Percentiles rank a stretch among this genome's conserved stretches.
phyloP scores from a whole-genome alignment of 768 basidiomycete genomes.

The Phaffia tasmanica region DNA sequence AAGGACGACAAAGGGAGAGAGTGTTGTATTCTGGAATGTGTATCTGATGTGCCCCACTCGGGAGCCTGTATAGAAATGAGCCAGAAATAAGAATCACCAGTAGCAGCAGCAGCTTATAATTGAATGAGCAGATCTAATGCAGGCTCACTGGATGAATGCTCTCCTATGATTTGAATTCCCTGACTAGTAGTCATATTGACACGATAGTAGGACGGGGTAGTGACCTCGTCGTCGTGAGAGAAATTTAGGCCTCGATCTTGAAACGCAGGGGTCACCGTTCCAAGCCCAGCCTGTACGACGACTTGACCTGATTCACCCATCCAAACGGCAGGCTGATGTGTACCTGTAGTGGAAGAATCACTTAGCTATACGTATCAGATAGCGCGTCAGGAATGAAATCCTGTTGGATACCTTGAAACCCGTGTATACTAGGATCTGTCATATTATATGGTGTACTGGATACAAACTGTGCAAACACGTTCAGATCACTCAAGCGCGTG shows the following conservation, averaged over 20 bases:
- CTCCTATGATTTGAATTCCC: constrained; percentile 27
- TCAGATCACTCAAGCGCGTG: constrained; percentile 47
- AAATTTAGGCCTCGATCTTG: constrained; percentile 48
- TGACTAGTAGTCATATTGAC: constrained; percentile 50
- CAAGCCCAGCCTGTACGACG: constrained; percentile 47
- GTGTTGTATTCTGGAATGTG: constrained; percentile 44
- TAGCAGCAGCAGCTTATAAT: background rate
- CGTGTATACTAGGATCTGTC: constrained; percentile 52
- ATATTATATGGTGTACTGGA: constrained; percentile 33
- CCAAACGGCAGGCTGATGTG: constrained; percentile 53
- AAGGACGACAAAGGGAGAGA: constrained; percentile 52
- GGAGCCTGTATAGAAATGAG: constrained; percentile 45
- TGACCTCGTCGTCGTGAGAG: constrained; percentile 47
- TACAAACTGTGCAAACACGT: constrained; percentile 17
- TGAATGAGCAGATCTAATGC: background rate
- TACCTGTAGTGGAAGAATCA: background rate
- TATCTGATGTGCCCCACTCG: constrained; percentile 64
- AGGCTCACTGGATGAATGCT: constrained; percentile 31
- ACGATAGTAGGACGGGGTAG: constrained; percentile 49
- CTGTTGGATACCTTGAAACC: constrained; percentile 69
- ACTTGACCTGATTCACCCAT: constrained; percentile 48
- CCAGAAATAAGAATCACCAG: background rate
- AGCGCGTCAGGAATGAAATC: too few species aligned
- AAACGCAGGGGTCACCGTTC: constrained; percentile 35
- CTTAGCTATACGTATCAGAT: background rate